Evolutionary conservation across 1,284 basidiomycete genomes (phyloP), one percentile per base, ranked within the genome.

Genomic region (Pyrrhoderma lamaoense): DNA sequence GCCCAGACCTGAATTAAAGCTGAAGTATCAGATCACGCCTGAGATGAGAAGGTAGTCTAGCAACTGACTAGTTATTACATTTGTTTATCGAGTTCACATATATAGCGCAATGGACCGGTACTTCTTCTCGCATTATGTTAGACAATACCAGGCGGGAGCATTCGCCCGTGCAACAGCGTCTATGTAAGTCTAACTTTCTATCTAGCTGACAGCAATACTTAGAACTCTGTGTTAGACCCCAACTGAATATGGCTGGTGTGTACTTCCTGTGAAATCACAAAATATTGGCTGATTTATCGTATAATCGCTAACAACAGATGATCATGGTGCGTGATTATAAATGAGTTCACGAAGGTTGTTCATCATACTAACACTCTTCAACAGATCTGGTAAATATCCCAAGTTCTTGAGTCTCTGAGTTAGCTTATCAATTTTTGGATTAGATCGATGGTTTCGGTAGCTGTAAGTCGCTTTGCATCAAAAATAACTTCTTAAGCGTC

Each of bases 391-490:
- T 77, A 56, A 57, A 73, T 59, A n/a, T n/a, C n/a, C 27, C 35
- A 75, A 75, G 64, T 77, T 78, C 25, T 18, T 19, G 3, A 35
- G 22, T 18, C 19, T 43, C 14, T 19, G 45, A 35, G 31, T 37
- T 37, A 3, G 8, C 11, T 44, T 23, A 42, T 22, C 43, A 35
- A 25, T 16, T 16, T 22, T n/a, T 9, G 5, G 9, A 44, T 23
- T 40, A 87, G 76, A 96, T 96, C 59, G 93, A 97, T 62, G 94
- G 93, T 4, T 97, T 93, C 64, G 90, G 90, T 57, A 91, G 88
- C 60, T 92, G 85, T 88, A 59, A 68, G 81, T 70, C 13, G 31
- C n/a, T 31, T 16, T 44, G 36, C 14, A 23, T 8, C n/a, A 5
- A 18, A 7, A 22, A 40, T 18, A 40, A 14, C 14, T 37, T 53